Evolutionary conservation across 352 stramenopile species (phyloP), one percentile per base, ranked within the genome.

Genomic region (Phytophthora europaea): DNA sequence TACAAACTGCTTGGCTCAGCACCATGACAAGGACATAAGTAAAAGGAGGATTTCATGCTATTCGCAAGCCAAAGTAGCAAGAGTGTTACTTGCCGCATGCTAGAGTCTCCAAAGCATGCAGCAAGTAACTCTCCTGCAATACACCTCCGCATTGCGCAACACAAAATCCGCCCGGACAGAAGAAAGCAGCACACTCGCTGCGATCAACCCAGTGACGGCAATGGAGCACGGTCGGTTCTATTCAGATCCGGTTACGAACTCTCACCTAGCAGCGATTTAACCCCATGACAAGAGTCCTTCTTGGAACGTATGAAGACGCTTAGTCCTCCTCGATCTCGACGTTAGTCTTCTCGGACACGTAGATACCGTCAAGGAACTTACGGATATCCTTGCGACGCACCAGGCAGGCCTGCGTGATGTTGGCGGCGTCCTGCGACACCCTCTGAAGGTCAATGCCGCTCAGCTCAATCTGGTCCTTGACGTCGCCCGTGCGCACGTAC

Each of bases 361-460:
- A 99, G 84, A 99, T 99, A 98, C 98, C 98, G 84, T 99, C 98
- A 55, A 99, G 91, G 92, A 99, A 99, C 92, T 99, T 99, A 98
- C 98, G 98, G 83, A 99, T 99, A 96, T 96, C 89, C 85, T 95
- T 96, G 76, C 85, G 82, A 75, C 90, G 88, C 70, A 96, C 89
- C 43, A 96, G 80, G 64, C 88, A 95, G 68, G 87, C 79, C 80
- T 95, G 88, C 76, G 89, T 86, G 79, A 96, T 96, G 84, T 94
- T 95, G 65, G 89, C 85, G 33, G 72, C 79, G 72, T 97, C 87
- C 85, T 96, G 93, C 67, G 97, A 99, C 62, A 99, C 98, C 70
- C 95, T 94, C 65, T 97, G 86, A 75, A 99, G 95, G 88, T 99
- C 98, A 84, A 99, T 99, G 74, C 98, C 98, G 70, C 77, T 93